Evolutionary conservation across 495 filamentous ascomycete species (phyloP), one percentile per base, ranked within the genome.

Genomic region (Neurospora sp.): DNA sequence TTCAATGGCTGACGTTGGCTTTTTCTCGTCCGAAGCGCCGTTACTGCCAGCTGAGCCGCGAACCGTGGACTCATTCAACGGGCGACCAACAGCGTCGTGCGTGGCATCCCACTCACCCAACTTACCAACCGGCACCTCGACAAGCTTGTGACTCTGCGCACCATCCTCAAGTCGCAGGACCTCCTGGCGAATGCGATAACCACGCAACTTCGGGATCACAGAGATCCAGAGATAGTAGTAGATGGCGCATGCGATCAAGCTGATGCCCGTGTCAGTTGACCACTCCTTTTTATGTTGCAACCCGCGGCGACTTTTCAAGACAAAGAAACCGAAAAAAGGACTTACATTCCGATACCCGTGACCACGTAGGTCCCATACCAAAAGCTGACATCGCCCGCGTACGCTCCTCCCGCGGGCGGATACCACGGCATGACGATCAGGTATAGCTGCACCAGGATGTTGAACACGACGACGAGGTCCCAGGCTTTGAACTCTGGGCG

Each of bases 321-420:
- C 7, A 39, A 68, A 44, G 69, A 68, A 38, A 5, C 0, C 44
- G 16, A 48, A 22, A 41, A 38, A 5, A 44, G 8, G 61, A 86
- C 86, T 82, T 77, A 89, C 86, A 89, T 82, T 27, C 78, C 87
- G 44, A 90, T 81, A 2, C 88, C 88, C 11, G 84, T 82, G 4
- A 87, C 88, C 27, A 83, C 80, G 72, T 91, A 91, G 7, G 89
- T 90, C 5, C 83, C 89, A 72, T 91, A 91, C 88, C 89, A 91
- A 75, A 92, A 91, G 69, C 85, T 89, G 3, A 91, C 88, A 71
- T 88, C 85, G 0, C 89, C 89, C 1, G 85, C 87, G 48, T 81
- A 82, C 0, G 83, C 82, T 0, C 90, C 90, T 4, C 78, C 82
- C 2, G 81, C 82, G 0, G 90, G 90, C 37, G 90, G 89, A 72